Evolutionary conservation across 495 filamentous ascomycete genomes (phyloP), one percentile per base, ranked within the genome.

Genomic region (Aspergillus taichungensis): DNA sequence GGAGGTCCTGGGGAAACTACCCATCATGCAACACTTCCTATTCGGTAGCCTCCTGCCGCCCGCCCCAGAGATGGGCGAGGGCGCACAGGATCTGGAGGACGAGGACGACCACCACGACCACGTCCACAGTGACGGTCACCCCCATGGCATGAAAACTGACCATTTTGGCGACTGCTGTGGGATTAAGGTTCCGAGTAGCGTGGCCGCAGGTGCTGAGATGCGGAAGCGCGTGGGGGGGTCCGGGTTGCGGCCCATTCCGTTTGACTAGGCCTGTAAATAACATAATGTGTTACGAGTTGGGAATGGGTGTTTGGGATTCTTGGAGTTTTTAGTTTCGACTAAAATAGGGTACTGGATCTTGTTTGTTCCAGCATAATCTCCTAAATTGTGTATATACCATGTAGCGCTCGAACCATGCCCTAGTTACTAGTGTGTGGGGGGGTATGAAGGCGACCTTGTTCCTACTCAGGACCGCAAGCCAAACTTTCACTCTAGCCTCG

Each of bases 81-180:
- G 34, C 31, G 56, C 52, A 37, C 72, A 67, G 32, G 77, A 77
- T 49, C 71, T 71, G 10, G 68, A 73, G 29, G 61, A 51, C 1
- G 77, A 75, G 13, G 62, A 68, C 1, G 74, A 68, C 5, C 24
- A 66, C 78, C 24, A 66, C 78, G 54, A 77, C 64, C 80, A 90
- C 67, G 79, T 83, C 41, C 52, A 64, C 49, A n/a, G 79, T 64
- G 24, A 66, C 79, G 59, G 77, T 67, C 83, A 91, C 63, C 78
- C 83, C 46, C 63, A 64, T 43, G 54, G 43, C 10, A 49, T 52
- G 6, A 58, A 66, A 42, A 53, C 58, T 0, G 83, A 80, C 46
- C 77, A 73, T 28, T 99, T 92, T 82, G 94, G 94, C 1, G 94
- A 99, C 59, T 99, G 94, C 64, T 99, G 92, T 56, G 94, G 92